Evolutionary conservation across 2,329 filamentous ascomycete species (phyloP).

Genomic region (Penicillium capsulatum): DNA sequence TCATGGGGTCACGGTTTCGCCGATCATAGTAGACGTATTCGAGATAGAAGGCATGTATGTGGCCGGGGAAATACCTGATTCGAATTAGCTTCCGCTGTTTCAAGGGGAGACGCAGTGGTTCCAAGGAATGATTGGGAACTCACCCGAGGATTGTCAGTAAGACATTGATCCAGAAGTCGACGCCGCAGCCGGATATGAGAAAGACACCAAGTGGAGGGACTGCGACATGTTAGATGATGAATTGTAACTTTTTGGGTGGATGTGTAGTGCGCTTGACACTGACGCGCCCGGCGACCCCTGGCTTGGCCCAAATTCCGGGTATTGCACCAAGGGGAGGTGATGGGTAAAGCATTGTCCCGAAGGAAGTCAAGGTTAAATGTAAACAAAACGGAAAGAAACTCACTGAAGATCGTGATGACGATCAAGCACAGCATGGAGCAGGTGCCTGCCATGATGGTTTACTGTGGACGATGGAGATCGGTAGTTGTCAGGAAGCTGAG

Average conservation of each 20-base stretch:
- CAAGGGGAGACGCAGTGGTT: too few species aligned
- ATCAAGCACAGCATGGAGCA: conserved; percentile 43
- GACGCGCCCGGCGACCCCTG: too few species aligned
- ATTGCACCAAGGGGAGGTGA: too few species aligned
- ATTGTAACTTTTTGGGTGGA: neutral
- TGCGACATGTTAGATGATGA: conserved; percentile 31
- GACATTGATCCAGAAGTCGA: conserved; percentile 64
- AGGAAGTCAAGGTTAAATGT: too few species aligned
- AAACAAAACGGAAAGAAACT: conserved; percentile 12
- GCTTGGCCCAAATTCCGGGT: too few species aligned
- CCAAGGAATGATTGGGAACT: too few species aligned
- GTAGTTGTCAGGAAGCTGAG: conserved; percentile 25
- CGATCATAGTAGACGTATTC: conserved; percentile 81
- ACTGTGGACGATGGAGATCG: conserved; percentile 12
- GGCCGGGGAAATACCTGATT: conserved; percentile 67
- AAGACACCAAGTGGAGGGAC: conserved; percentile 64
- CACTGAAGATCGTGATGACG: conserved; percentile 47
- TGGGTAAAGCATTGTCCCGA: too few species aligned
- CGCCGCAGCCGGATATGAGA: conserved; percentile 61
- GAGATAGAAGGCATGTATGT: conserved; percentile 75
- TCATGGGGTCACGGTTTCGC: conserved; percentile 29
- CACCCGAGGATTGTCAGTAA: conserved; percentile 62
- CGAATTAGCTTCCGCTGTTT: too few species aligned
- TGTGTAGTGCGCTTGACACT: too few species aligned
- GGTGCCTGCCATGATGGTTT: conserved; percentile 30